Evolutionary conservation across 106 monocot species (phyloP), one percentile per base, ranked within the genome.

Genomic region (Gastrodia elata): DNA sequence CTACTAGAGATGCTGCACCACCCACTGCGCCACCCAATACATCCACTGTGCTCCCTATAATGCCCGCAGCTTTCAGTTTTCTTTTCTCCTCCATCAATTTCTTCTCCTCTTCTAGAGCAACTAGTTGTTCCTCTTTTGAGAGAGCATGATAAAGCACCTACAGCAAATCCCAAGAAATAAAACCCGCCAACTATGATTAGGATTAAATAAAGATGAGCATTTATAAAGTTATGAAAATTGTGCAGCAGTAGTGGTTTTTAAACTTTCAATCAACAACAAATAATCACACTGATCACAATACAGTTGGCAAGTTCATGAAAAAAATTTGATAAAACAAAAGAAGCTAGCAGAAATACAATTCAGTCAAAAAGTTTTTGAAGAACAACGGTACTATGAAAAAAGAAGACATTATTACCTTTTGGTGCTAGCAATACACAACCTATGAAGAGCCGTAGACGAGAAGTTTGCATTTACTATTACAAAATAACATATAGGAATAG

Each of bases 21-120:
- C 65, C 73, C 32, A 84, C 87, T 0, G 88, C 91, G 22, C 91
- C 91, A 25, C 85, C 95, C 16, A 96, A 58, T 1, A 92, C 96
- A 70, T 96, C 96, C 87, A 90, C 84, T 1, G 92, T 86, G 81
- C 90, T 90, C 10, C 96, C 96, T 5, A 97, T 83, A 32, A 97
- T 11, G 42, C 96, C 96, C 14, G 86, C 85, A 59, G 92, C 84
- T 71, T 97, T 97, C 75, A 97, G 18, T 71, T 81, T 84, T 65
- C 70, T 90, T 76, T 81, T 90, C 77, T 90, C 78, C 70, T 97
- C 96, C 20, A 90, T 7, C 32, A 76, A 72, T 46, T 69, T 84
- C 77, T 90, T 92, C 75, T 93, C 96, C 73, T 75, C 80, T 81
- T 90, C 84, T 4, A 88, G 69, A 20, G 88, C 90, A 33, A 37